Percentiles rank a stretch among this genome's conserved stretches.
phyloP scores from a whole-genome alignment of 2,329 filamentous ascomycete genomes.

The Didymella sp. region DNA sequence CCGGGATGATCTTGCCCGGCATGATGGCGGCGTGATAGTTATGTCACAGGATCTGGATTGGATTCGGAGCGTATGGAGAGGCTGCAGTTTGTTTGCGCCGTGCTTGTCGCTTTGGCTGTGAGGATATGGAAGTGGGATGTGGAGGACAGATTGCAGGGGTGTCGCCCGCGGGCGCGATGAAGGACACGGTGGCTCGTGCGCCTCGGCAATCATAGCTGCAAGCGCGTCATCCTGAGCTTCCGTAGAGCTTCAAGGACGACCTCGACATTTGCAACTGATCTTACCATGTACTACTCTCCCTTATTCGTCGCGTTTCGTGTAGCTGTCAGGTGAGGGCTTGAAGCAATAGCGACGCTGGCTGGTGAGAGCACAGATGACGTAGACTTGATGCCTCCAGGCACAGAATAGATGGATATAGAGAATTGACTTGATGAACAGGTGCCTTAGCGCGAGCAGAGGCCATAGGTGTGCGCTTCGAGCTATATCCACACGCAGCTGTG shows the following conservation, averaged over 20 bases:
- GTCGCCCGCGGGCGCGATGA: conserved; percentile 1
- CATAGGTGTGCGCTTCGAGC: neutral
- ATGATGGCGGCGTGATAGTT: conserved; percentile 23
- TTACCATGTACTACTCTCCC: too few species aligned
- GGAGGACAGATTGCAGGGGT: conserved; percentile 33
- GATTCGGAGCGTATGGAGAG: neutral
- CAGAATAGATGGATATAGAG: neutral
- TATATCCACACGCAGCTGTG: neutral
- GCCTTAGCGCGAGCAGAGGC: neutral
- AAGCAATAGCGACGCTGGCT: neutral
- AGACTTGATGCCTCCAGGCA: neutral
- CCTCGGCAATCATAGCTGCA: too few species aligned
- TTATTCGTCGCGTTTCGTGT: neutral
- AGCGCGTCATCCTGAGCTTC: neutral
- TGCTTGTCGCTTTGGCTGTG: neutral
- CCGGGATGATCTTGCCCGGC: conserved; percentile 42
- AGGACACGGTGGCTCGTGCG: conserved; percentile 7
- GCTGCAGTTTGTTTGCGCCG: neutral
- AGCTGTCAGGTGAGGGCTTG: neutral
- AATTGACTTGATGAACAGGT: neutral
- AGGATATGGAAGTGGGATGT: conserved; percentile 9
- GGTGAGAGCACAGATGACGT: neutral
- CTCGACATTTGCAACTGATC: neutral
- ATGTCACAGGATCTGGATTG: neutral
- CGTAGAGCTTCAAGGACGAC: too few species aligned